These are phyloP conservation scores for Mallotus repandus DNA, from an alignment of 441 rosid genomes.

Conservation along the genomic window DNA sequence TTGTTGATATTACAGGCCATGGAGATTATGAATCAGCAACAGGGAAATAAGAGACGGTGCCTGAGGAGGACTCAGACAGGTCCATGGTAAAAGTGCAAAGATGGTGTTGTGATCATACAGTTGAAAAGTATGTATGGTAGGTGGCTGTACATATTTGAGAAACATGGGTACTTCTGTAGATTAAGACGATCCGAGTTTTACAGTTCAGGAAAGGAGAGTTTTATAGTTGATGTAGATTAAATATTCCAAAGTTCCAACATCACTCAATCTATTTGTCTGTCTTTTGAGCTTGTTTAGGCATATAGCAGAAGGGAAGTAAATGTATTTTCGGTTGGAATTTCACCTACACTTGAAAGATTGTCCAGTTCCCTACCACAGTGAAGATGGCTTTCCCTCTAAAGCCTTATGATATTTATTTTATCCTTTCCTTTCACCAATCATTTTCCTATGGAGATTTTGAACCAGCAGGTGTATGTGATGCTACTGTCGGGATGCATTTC, in stretches of 20 bases:
- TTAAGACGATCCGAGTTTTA: conserved; percentile 25
- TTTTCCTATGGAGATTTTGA: not conserved
- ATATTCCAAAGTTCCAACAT: conserved; percentile 20
- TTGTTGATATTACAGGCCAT: conserved; percentile 43
- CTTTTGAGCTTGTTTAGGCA: conserved; percentile 11
- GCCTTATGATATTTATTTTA: not conserved
- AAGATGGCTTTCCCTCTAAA: not conserved
- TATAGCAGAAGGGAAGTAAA: conserved; percentile 17
- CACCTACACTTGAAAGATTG: not conserved
- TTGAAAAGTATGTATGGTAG: conserved; percentile 26
- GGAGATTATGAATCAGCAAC: conserved; percentile 61
- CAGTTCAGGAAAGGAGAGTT: conserved; percentile 22
- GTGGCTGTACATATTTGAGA: conserved; percentile 42
- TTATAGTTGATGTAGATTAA: conserved; percentile 16
- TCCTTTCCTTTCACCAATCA: not conserved
- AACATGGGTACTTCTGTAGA: conserved; percentile 27
- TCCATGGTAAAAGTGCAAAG: conserved; percentile 64
- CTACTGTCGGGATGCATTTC: not conserved
- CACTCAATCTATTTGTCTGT: conserved; percentile 6
- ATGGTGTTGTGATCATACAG: conserved; percentile 7
- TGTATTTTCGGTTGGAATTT: conserved; percentile 1
- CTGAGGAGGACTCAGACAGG: conserved; percentile 84
- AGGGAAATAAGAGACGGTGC: conserved; percentile 54
- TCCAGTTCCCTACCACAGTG: not conserved
- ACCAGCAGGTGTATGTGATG: not conserved